Percentiles rank a stretch among this genome's conserved stretches.
These are phyloP conservation scores for Kwoniella dejecticola DNA, from an alignment of 768 basidiomycete genomes.

Conservation along the genomic window DNA sequence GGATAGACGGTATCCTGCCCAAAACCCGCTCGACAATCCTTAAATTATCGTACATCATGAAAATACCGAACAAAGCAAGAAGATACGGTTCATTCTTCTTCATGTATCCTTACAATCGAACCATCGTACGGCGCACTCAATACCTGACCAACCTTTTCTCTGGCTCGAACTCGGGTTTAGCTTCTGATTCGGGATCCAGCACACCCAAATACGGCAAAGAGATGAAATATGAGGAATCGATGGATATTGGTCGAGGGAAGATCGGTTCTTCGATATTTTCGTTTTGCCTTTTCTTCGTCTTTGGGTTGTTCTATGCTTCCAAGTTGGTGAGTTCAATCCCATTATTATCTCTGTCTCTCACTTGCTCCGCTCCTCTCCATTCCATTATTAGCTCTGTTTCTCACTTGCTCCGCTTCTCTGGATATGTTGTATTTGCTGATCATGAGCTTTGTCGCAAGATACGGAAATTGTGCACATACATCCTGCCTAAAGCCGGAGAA, in stretches of 20 bases:
- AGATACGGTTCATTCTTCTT: conserved; percentile 57
- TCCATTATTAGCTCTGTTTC: too few relatives aligned
- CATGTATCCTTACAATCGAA: conserved; percentile 60
- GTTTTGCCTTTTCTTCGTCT: conserved; percentile 23
- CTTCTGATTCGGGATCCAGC: too few relatives aligned
- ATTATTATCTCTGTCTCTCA: too few relatives aligned
- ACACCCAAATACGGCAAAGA: conserved; percentile 64
- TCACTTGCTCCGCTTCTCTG: too few relatives aligned
- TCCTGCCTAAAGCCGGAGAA: conserved; percentile 29
- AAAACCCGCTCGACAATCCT: neutral
- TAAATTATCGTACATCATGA: neutral
- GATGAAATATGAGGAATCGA: conserved; percentile 77
- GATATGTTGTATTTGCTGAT: neutral
- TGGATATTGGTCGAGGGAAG: conserved; percentile 24
- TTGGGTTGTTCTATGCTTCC: conserved; percentile 38
- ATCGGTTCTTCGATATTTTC: conserved; percentile 21
- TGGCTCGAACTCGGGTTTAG: too few relatives aligned
- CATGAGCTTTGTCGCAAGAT: neutral
- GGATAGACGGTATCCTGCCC: neutral
- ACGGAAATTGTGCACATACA: conserved; percentile 8
- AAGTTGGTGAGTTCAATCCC: conserved; percentile 6
- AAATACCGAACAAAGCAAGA: conserved; percentile 1
- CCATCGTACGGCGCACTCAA: conserved; percentile 65
- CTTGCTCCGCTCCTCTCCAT: too few relatives aligned
- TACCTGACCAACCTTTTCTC: conserved; percentile 57